Base-by-base conservation (phyloP, 2,329 filamentous ascomycete genomes). In the Paecilomyces variotii region DNA sequence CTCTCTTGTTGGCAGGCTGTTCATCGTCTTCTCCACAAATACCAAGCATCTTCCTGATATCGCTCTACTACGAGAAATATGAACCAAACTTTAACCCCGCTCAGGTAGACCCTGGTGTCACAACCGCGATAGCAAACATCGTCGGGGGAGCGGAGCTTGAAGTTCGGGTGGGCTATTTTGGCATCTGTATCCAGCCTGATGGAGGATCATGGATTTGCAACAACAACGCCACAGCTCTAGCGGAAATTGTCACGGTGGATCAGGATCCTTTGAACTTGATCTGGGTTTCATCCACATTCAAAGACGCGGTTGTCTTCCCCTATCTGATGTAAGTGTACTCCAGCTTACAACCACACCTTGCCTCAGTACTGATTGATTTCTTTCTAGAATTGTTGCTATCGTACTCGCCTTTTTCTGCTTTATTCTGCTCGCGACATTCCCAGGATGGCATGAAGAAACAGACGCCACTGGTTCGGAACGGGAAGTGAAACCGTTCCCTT, bases 341-440 rank as follows among this genome's bases (percentile, higher is more conserved):
- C 35, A 6, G 5, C 9, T 34, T 49, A 4, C 24, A 4, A 5
- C 10, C 9, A 14, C 2, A 14, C 51, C 56, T 27, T 53, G 55
- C 52, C 56, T 61, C 53, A 53, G 59, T 56, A 56, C 62, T 62
- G 39, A 61, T 55, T 4, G 30, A 56, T 30, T 2, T 55, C 14
- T 54, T 30, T 19, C 28, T 65, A 94, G 90, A 63, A 99, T 99
- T 79, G 92, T 99, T 70, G 94, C 94, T 70, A 92, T 97, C 71
- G 90, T 99, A 73, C 91, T 99, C 70, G 92, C 94, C 66, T 97
- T 97, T 78, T 83, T 97, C 75, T 96, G 91, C 74, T 90, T 99
- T 73, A 84, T 99, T 62, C 85, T 99, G 50, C 87, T 99, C 57
- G 93, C 92, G 57, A 97, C 94, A 34, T 99, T 97, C 78, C 94